Percentiles rank a stretch among this genome's conserved stretches.
These are phyloP conservation scores for Candida alai DNA, from an alignment of 805 yeast genomes.

Conservation along the genomic window DNA sequence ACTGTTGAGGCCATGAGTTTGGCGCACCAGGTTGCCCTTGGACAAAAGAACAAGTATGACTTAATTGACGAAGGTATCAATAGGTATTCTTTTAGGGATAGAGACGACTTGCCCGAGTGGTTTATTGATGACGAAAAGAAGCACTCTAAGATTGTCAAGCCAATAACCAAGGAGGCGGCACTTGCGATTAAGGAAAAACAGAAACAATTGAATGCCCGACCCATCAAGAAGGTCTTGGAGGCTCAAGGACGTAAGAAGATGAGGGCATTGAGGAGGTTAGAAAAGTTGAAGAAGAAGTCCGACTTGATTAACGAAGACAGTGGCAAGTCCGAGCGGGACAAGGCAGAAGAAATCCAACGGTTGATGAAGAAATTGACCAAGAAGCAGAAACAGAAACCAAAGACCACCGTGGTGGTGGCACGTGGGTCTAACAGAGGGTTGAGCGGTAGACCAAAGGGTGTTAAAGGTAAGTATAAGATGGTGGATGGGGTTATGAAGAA, in stretches of 20 bases:
- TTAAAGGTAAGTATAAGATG: slow-evolving; percentile 97
- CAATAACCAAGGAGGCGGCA: slow-evolving; percentile 84
- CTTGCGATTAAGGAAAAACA: slow-evolving; percentile 41
- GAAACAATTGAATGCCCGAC: slow-evolving; percentile 84
- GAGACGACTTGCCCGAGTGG: slow-evolving; percentile 94
- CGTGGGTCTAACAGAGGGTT: slow-evolving; percentile 79
- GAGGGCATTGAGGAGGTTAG: slow-evolving; percentile 85
- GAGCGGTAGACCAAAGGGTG: slow-evolving; percentile 94
- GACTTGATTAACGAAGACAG: slow-evolving; percentile 86
- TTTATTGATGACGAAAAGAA: slow-evolving; percentile 86
- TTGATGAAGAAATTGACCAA: slow-evolving; percentile 78
- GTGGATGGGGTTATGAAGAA: slow-evolving; percentile 98
- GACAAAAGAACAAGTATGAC: slow-evolving; percentile 80
- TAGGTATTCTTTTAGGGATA: slow-evolving; percentile 86
- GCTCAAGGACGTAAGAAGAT: slow-evolving; percentile 95
- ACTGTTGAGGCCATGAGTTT: slow-evolving; percentile 97
- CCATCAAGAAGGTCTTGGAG: slow-evolving; percentile 97
- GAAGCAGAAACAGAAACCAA: slow-evolving; percentile 69
- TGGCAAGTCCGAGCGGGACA: slow-evolving; percentile 86
- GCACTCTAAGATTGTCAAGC: slow-evolving; percentile 83
- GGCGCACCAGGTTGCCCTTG: slow-evolving; percentile 92
- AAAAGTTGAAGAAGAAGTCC: slow-evolving; percentile 86
- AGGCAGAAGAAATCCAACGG: slow-evolving; percentile 87
- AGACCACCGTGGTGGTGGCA: slow-evolving; percentile 87
- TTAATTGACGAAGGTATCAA: slow-evolving; percentile 90